Conservation (phyloP, 2,329 filamentous ascomycete genomes). For the Lachnellula subtilissima region DNA sequence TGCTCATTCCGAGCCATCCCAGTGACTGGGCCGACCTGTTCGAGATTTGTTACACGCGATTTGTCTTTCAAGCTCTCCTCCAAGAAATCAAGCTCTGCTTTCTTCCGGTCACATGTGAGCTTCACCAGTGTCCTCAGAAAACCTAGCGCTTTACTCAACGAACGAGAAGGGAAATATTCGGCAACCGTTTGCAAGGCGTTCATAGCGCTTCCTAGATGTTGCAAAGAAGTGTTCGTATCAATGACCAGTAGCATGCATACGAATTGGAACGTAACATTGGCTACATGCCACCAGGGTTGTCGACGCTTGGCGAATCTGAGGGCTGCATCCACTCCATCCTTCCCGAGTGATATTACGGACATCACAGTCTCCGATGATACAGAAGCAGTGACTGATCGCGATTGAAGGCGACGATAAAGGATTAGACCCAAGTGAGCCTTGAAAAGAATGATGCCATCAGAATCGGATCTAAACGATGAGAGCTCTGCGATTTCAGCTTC, state of each 20-base stretch:
- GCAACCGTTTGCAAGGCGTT: slow-evolving; percentile 5
- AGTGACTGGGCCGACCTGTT: not conserved
- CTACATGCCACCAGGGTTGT: slow-evolving; percentile 11
- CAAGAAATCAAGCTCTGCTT: not conserved
- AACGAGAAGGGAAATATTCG: slow-evolving; percentile 9
- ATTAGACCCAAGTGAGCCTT: not conserved
- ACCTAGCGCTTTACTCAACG: not conserved
- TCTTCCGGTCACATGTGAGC: not conserved
- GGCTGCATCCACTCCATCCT: not conserved
- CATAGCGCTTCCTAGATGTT: slow-evolving; percentile 6
- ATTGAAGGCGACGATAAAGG: not conserved
- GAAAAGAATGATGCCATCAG: not conserved
- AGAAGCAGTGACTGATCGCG: not conserved
- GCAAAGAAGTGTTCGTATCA: slow-evolving; percentile 5
- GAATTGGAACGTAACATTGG: slow-evolving; percentile 12
- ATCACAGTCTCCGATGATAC: not conserved
- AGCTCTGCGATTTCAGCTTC: not conserved
- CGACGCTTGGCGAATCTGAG: not conserved
- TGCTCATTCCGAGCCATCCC: not conserved
- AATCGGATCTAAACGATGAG: not conserved
- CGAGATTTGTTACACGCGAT: not conserved
- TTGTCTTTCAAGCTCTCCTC: not conserved
- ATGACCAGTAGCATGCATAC: slow-evolving; percentile 12
- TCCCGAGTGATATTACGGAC: not conserved
- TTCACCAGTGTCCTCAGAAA: not conserved